Conservation (phyloP, 768 basidiomycete genomes). For the Mycena indigotica region DNA sequence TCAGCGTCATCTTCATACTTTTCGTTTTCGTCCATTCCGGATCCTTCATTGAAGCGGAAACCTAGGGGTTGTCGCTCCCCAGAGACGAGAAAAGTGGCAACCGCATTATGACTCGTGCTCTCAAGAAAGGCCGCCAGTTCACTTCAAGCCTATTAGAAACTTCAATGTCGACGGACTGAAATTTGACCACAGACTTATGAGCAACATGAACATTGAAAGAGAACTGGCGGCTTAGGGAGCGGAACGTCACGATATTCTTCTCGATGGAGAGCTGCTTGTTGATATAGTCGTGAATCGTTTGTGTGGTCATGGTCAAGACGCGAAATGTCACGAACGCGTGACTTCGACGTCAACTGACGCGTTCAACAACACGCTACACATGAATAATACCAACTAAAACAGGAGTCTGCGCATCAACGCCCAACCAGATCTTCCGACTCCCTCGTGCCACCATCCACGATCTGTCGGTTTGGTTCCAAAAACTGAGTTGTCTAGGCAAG, state of each 20-base stretch:
- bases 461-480: not conserved
- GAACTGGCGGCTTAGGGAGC: constrained; percentile 71
- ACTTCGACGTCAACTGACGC: no score
- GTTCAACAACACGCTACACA: not conserved
- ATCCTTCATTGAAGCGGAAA: constrained; percentile 30
- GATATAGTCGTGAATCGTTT: constrained; percentile 47
- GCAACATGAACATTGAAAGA: constrained; percentile 75
- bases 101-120: constrained; percentile 43
- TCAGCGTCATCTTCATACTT: constrained; percentile 40
- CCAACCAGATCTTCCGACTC: not conserved
- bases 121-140: constrained; percentile 64
- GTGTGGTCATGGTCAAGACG: constrained; percentile 40
- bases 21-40: constrained; percentile 41
- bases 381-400: not conserved
- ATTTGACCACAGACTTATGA: constrained; percentile 63
- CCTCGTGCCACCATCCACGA: not conserved
- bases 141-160: no score
- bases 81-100: constrained; percentile 73
- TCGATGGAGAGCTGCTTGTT: constrained; percentile 56
- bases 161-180: not conserved
- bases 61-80: constrained; percentile 47
- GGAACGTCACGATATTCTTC: constrained; percentile 64
- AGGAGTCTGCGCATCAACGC: not conserved
- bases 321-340: constrained; percentile 5
- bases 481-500: not conserved